phyloP scores from a whole-genome alignment of 2,329 filamentous ascomycete genomes.

The Tolypocladium paradoxum region DNA sequence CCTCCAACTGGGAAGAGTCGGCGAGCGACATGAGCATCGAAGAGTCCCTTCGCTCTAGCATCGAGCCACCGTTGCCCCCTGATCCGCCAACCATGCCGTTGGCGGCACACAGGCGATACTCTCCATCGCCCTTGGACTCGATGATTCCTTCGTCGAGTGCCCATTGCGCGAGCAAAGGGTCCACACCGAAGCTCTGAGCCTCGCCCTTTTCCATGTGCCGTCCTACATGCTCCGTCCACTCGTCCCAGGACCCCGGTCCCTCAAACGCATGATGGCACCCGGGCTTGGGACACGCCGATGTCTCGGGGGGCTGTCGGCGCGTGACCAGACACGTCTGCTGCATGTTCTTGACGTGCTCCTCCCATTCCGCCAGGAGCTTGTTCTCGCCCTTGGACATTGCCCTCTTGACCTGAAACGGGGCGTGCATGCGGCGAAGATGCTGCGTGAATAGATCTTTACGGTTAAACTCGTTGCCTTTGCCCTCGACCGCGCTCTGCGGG shows the following conservation, averaged over 20 bases:
- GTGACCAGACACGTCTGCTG: constrained; percentile 63
- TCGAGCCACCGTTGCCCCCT: constrained; percentile 2
- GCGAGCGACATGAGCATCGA: constrained; percentile 9
- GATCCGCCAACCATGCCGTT: constrained; percentile 14
- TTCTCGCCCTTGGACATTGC: constrained; percentile 45
- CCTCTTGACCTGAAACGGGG: constrained; percentile 53
- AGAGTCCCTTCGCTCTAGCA: constrained; percentile 17
- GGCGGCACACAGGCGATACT: constrained; percentile 37
- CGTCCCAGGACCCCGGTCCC: constrained; percentile 70
- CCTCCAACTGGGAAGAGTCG: constrained; percentile 9
- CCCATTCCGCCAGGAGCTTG: constrained; percentile 52
- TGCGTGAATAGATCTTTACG: constrained; percentile 94
- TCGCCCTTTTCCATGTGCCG: constrained; percentile 74
- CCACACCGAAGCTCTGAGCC: constrained; percentile 44
- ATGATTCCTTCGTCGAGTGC: constrained; percentile 55
- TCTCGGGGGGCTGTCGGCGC: constrained; percentile 57
- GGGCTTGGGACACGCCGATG: constrained; percentile 57
- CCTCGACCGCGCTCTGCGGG: constrained; percentile 40
- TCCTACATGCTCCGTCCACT: constrained; percentile 86
- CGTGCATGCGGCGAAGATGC: constrained; percentile 89
- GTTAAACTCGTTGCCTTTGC: constrained; percentile 67
- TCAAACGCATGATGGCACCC: constrained; percentile 65
- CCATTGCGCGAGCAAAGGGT: constrained; percentile 48
- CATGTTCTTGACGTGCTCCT: constrained; percentile 56
- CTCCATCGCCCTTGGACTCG: constrained; percentile 42